phyloP scores from a whole-genome alignment of 495 filamentous ascomycete species.

The Xylaria acuta region DNA sequence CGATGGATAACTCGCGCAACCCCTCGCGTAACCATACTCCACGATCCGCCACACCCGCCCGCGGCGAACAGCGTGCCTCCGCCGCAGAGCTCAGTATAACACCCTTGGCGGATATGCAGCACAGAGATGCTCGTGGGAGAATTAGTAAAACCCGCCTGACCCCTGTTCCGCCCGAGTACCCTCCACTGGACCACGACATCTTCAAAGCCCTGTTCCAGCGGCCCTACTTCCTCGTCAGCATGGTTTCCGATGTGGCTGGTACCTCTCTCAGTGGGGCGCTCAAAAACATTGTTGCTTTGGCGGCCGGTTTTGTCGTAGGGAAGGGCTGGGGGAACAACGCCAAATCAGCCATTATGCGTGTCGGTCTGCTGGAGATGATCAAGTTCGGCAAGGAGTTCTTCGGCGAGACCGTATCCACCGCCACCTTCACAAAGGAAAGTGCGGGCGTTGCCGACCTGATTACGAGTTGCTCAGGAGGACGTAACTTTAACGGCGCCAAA shows the following conservation, averaged over 20 bases:
- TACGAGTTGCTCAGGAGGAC: slow-evolving; percentile 86
- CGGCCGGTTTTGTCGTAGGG: slow-evolving; percentile 93
- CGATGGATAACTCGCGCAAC: slow-evolving; percentile 73
- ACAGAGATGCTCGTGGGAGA: slow-evolving; percentile 68
- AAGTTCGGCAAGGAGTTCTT: slow-evolving; percentile 95
- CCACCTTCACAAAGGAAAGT: slow-evolving; percentile 94
- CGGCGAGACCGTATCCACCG: slow-evolving; percentile 72
- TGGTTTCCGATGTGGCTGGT: slow-evolving; percentile 91
- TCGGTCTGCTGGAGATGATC: slow-evolving; percentile 93
- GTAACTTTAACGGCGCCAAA: slow-evolving; percentile 94
- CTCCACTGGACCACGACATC: slow-evolving; percentile 77
- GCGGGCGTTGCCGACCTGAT: slow-evolving; percentile 96
- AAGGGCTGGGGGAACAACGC: slow-evolving; percentile 98
- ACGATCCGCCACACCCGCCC: slow-evolving; percentile 58
- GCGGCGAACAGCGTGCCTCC: slow-evolving; percentile 44
- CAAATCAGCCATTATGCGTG: slow-evolving; percentile 95
- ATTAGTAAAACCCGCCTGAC: slow-evolving; percentile 69
- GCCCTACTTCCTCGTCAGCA: slow-evolving; percentile 95
- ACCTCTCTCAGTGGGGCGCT: slow-evolving; percentile 94
- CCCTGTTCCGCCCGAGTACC: slow-evolving; percentile 78
- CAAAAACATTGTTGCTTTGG: slow-evolving; percentile 96
- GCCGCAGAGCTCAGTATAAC: slow-evolving; percentile 65
- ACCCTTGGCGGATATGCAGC: slow-evolving; percentile 48
- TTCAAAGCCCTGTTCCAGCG: slow-evolving; percentile 90
- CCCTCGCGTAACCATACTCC: slow-evolving; percentile 74